Conservation (phyloP, 108 stramenopile species). For the Skeletonema tropicum region DNA sequence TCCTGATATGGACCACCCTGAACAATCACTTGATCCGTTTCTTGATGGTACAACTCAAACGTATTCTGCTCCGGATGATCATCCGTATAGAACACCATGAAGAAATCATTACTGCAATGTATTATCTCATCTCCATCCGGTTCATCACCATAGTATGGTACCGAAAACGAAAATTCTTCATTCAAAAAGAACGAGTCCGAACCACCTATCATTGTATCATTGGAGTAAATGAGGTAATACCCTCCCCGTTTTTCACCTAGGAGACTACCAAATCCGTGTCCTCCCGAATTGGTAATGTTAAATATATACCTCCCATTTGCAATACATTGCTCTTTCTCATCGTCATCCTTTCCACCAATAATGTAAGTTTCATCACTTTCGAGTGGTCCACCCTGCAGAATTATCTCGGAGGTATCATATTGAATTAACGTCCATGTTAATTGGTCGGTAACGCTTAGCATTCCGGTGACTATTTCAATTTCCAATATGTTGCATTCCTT, state of each 20-base stretch:
- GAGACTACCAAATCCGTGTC: background rate
- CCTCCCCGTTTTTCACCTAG: background rate
- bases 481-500: background rate
- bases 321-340: background rate
- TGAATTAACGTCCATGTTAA: background rate
- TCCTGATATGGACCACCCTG: background rate
- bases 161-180: background rate
- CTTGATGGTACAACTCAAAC: slow-evolving; percentile 1
- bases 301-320: background rate
- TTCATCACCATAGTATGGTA: background rate
- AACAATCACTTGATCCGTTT: background rate
- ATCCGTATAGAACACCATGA: background rate
- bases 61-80: background rate
- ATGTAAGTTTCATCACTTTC: background rate
- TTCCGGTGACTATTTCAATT: background rate
- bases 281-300: slow-evolving; percentile 3
- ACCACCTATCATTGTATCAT: background rate
- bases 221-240: slow-evolving; percentile 3
- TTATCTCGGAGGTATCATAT: background rate
- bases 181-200: slow-evolving; percentile 2
- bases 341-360: background rate
- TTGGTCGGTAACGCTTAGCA: background rate
- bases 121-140: background rate
- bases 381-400: background rate
- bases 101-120: slow-evolving; percentile 8